A percentile compares a stretch with the other conserved stretches of the same genome.
phyloP scores from a whole-genome alignment of 768 basidiomycete species.

The Leucocoprinus birnbaumii region DNA sequence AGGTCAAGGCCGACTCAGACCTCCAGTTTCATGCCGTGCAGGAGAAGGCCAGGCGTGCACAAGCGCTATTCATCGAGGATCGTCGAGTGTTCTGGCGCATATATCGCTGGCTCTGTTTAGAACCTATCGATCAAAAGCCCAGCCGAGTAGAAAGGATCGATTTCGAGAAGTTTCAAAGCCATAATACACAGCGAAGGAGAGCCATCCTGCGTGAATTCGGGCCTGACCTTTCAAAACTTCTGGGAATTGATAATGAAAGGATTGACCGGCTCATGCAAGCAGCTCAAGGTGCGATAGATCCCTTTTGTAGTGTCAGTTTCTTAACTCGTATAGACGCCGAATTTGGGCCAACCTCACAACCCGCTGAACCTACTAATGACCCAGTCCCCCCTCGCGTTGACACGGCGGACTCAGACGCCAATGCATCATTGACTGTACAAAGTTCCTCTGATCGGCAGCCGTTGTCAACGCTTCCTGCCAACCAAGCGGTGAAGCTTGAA shows the following conservation, averaged over 20 bases:
- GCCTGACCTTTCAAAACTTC: slow-evolving; percentile 15
- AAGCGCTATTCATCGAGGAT: slow-evolving; percentile 33
- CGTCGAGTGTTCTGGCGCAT: slow-evolving; percentile 51
- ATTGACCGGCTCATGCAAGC: slow-evolving; percentile 16
- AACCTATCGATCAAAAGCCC: slow-evolving; percentile 4
- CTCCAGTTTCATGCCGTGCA: slow-evolving; percentile 43
- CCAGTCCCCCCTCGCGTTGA: too few species aligned
- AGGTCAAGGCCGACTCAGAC: slow-evolving; percentile 33
- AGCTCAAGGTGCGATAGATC: background rate
- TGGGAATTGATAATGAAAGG: slow-evolving; percentile 35
- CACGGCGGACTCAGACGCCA: too few species aligned
- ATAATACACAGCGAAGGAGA: slow-evolving; percentile 5
- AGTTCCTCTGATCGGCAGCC: background rate
- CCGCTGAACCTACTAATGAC: too few species aligned
- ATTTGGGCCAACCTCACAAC: too few species aligned
- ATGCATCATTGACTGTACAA: background rate
- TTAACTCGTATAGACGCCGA: too few species aligned
- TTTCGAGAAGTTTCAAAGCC: background rate
- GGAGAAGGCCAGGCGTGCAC: slow-evolving; percentile 40
- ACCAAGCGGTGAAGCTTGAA: background rate
- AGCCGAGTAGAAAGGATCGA: slow-evolving; percentile 3
- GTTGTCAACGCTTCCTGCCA: background rate
- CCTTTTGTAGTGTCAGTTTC: background rate
- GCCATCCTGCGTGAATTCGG: slow-evolving; percentile 10
- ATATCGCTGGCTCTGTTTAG: slow-evolving; percentile 31